phyloP scores from a whole-genome alignment of 805 yeast genomes.

The Teunomyces cretensis region DNA sequence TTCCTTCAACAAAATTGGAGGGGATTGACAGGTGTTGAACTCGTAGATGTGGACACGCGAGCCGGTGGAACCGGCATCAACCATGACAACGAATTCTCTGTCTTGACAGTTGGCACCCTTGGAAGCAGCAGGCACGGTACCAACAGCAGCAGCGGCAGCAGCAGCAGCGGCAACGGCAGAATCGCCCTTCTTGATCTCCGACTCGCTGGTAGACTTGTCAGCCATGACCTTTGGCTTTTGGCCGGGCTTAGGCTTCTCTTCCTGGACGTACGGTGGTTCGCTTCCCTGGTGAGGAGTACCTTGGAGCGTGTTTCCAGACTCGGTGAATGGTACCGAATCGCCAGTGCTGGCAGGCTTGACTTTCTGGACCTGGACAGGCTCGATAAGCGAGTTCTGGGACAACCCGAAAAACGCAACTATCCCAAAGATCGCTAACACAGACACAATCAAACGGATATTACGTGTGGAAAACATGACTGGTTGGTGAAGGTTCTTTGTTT shows the following conservation, averaged over 20 bases:
- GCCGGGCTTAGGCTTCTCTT: conserved; percentile 8
- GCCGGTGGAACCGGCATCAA: conserved; percentile 98
- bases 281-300: conserved; percentile 34
- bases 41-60: conserved; percentile 93
- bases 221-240: conserved; percentile 21
- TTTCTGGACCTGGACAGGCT: conserved; percentile 32
- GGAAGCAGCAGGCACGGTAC: not conserved
- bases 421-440: conserved; percentile 50
- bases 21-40: conserved; percentile 81
- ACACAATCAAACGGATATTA: conserved; percentile 52
- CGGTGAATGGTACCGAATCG: conserved; percentile 17
- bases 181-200: conserved; percentile 15
- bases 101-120: conserved; percentile 23
- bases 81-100: conserved; percentile 80
- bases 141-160: conserved; percentile 1
- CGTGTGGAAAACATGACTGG: conserved; percentile 38
- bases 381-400: conserved; percentile 38
- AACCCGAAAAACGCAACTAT: conserved; percentile 50
- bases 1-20: conserved; percentile 80
- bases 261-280: conserved; percentile 34
- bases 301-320: conserved; percentile 27
- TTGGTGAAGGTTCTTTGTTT: not conserved
- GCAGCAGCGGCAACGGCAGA: conserved; percentile 9
- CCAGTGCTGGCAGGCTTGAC: conserved; percentile 25
- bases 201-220: conserved; percentile 18